Conservation (phyloP, 129 eudicot species). For the sunflower (Helianthus annuus) region DNA sequence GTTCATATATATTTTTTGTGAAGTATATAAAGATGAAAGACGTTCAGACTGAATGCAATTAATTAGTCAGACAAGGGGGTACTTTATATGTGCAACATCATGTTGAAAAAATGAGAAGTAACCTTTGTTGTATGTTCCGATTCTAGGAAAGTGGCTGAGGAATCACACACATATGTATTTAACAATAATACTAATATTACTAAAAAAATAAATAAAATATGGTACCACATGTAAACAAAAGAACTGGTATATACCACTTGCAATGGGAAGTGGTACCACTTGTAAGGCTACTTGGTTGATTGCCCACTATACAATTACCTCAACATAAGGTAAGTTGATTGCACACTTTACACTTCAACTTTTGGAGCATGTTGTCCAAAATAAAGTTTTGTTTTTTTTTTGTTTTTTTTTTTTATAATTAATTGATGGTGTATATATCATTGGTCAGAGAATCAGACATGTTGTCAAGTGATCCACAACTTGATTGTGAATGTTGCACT, state of each 20-base stretch:
- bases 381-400: neutral
- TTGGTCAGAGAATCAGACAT: neutral
- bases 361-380: constrained; percentile 1
- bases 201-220: neutral
- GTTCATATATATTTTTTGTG: no score
- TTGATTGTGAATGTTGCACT: neutral
- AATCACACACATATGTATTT: no score
- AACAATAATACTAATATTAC: no score
- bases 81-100: no score
- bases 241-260: constrained; percentile 14
- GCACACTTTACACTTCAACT: neutral
- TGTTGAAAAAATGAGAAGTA: no score
- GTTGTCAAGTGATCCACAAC: neutral
- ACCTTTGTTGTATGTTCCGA: no score
- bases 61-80: no score
- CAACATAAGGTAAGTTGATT: neutral
- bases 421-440: neutral
- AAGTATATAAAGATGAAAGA: no score
- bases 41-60: no score
- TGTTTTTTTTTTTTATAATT: neutral
- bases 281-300: neutral
- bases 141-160: no score
- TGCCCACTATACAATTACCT: neutral
- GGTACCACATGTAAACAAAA: constrained; percentile 11
- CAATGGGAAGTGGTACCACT: constrained; percentile 13